Evolutionary conservation across 345 rosid species (phyloP), one percentile per base, ranked within the genome.

Genomic region (Citrus sp.): DNA sequence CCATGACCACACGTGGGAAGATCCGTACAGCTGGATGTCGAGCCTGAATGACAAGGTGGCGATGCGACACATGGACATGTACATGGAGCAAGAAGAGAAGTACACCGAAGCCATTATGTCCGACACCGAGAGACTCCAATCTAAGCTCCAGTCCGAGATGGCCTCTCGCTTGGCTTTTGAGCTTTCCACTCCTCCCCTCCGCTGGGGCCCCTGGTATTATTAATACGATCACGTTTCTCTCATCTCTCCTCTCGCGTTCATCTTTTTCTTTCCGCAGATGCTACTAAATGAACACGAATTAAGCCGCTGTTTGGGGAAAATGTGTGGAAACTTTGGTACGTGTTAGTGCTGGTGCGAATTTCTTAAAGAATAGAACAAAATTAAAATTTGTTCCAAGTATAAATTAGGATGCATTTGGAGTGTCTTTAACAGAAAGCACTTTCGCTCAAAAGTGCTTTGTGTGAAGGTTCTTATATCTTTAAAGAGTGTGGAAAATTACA

Each of bases 31-130:
- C 77, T 96, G 99, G 99, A 96, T 96, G 98, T 89, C 97, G 68
- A 87, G 80, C 79, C 88, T 96, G 34, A 88, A 83, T 38, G 98
- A 96, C 85, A 90, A 90, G 82, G 99, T 96, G 61, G 97, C 98
- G 55, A 94, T 94, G 98, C 88, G 97, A 30, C 98, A 96, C 82
- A 94, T 96, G 99, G 98, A 92, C 84, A 86, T 92, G 68, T 86
- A 84, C 84, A 90, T 94, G 98, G 98, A 96, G 84, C 95, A 90
- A 80, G 99, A 96, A 77, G 98, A 94, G 85, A 96, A 96, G 90
- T 96, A 94, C 75, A 76, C 88, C 1, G 97, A 96, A 77, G 98
- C 99, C 14, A 88, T 92, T 8, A 83, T 96, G 87, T 87, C 89
- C 25, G 97, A 86, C 73, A 91, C 97, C 40, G 94, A 87, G 80